Conservation (phyloP, 75 land plant genomes). For the Cupressus sempervirens region DNA sequence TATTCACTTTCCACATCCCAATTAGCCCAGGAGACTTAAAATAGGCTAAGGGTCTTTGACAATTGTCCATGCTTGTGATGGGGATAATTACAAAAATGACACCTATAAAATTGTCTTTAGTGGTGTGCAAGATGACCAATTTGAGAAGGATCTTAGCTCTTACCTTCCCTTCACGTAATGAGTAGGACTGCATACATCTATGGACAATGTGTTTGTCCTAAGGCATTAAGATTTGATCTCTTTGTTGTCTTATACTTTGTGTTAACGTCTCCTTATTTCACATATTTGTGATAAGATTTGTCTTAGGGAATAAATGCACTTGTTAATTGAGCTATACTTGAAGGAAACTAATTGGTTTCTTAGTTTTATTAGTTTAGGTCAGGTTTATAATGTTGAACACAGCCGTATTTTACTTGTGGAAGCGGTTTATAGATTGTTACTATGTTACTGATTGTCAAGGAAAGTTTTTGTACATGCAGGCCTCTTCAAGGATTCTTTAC, state of each 20-base stretch:
- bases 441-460: not conserved
- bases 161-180: not conserved
- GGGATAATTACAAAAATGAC: not conserved
- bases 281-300: not conserved
- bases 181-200: not conserved
- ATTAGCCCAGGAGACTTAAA: too few relatives aligned
- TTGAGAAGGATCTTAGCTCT: not conserved
- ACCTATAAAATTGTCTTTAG: not conserved
- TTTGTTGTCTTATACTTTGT: not conserved
- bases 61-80: too few relatives aligned
- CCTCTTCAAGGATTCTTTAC: constrained; percentile 52
- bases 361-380: not conserved
- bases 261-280: not conserved
- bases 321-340: not conserved
- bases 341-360: not conserved
- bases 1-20: too few relatives aligned
- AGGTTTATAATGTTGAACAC: not conserved
- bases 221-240: not conserved
- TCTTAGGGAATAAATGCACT: not conserved
- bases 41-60: too few relatives aligned
- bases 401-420: not conserved
- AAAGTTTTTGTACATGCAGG: constrained; percentile 31
- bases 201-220: not conserved
- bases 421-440: not conserved
- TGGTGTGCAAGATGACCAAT: not conserved